Conservation (phyloP, 495 filamentous ascomycete species). For the Penicillium subrubescens region DNA sequence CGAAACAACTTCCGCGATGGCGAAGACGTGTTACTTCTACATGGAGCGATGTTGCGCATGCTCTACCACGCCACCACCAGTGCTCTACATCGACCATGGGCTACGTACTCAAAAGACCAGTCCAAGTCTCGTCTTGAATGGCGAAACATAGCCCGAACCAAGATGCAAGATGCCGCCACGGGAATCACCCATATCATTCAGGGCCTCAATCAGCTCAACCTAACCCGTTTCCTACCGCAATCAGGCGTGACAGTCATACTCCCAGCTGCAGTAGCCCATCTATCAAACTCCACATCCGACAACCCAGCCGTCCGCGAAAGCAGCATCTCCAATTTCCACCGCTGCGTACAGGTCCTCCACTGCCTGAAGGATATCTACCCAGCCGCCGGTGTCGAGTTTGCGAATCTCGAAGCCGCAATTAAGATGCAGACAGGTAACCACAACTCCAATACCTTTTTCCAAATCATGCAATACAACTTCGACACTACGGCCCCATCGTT, state of each 20-base stretch:
- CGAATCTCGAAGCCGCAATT: constrained; percentile 79
- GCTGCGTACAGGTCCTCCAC: constrained; percentile 78
- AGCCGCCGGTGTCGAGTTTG: constrained; percentile 76
- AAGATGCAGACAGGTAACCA: constrained; percentile 48
- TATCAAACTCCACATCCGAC: constrained; percentile 78
- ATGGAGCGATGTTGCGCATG: constrained; percentile 80
- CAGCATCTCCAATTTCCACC: constrained; percentile 71
- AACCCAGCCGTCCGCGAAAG: constrained; percentile 64
- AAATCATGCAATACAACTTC: constrained; percentile 40
- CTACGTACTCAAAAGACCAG: constrained; percentile 52
- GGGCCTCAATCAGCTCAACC: constrained; percentile 64
- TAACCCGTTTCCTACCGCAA: constrained; percentile 78
- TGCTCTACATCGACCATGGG: constrained; percentile 81
- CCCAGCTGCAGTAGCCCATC: constrained; percentile 83
- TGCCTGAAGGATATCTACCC: constrained; percentile 79
- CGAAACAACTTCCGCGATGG: constrained; percentile 39
- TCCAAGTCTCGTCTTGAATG: constrained; percentile 42
- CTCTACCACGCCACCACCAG: constrained; percentile 83
- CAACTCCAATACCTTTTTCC: constrained; percentile 35
- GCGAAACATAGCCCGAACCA: constrained; percentile 60
- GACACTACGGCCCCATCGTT: constrained; percentile 14
- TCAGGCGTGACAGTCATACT: constrained; percentile 84
- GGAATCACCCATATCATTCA: constrained; percentile 77
- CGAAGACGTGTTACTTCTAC: constrained; percentile 64
- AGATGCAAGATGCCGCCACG: constrained; percentile 73